phyloP scores from a whole-genome alignment of 805 yeast genomes.

The Wickerhamomyces hampshirensis region DNA sequence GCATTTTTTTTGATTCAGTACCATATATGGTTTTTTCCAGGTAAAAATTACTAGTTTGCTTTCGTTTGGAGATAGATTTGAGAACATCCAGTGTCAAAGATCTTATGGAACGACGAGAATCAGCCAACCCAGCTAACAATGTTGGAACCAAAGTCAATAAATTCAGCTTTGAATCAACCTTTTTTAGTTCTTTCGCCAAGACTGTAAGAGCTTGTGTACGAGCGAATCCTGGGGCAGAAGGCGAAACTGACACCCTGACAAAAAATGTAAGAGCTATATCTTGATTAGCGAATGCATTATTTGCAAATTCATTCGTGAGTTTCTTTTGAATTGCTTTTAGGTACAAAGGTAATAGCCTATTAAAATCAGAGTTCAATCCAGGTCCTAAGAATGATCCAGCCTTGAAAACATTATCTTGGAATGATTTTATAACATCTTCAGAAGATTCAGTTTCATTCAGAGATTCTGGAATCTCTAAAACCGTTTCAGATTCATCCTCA shows the following conservation, averaged over 20 bases:
- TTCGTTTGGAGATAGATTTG: conserved; percentile 32
- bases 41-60: conserved; percentile 35
- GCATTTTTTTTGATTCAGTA: conserved; percentile 37
- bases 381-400: conserved; percentile 33
- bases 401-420: conserved; percentile 15
- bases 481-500: conserved; percentile 23
- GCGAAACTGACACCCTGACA: conserved; percentile 50
- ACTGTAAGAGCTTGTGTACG: conserved; percentile 45
- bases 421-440: conserved; percentile 12
- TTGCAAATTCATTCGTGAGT: conserved; percentile 22
- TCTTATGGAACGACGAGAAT: conserved; percentile 48
- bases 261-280: conserved; percentile 54
- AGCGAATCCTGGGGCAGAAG: conserved; percentile 52
- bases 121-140: conserved; percentile 48
- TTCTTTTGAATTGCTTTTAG: conserved; percentile 36
- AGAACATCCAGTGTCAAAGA: conserved; percentile 34
- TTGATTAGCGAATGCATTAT: conserved; percentile 31
- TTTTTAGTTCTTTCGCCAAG: conserved; percentile 30
- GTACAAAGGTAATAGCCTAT: conserved; percentile 36
- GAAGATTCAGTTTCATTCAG: conserved; percentile 10
- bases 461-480: conserved; percentile 15
- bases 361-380: conserved; percentile 36
- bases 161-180: conserved; percentile 33
- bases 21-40: conserved; percentile 59
- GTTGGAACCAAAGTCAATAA: conserved; percentile 57